phyloP scores from a whole-genome alignment of 495 filamentous ascomycete genomes.

The Durotheca rogersii region DNA sequence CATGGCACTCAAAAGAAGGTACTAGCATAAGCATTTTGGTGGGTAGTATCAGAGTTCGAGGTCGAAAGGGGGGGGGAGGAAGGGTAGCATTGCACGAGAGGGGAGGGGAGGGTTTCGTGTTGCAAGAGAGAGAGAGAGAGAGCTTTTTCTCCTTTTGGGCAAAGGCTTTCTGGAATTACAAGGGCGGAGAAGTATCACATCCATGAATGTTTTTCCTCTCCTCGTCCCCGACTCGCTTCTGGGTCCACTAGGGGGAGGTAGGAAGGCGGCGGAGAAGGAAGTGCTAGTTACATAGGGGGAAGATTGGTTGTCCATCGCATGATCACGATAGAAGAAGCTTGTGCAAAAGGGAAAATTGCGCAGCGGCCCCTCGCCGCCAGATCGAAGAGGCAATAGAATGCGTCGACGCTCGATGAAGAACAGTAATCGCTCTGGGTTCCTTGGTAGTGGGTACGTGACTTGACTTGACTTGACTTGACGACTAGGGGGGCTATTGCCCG shows the following conservation, averaged over 20 bases:
- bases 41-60: constrained; percentile 15
- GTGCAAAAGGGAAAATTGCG: no score
- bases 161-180: neutral
- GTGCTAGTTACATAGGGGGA: neutral
- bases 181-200: neutral
- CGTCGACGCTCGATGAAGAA: constrained; percentile 8
- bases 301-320: neutral
- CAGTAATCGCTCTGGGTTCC: no score
- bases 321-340: neutral
- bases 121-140: no score
- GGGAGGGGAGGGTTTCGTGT: constrained; percentile 4
- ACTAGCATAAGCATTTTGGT: constrained; percentile 22
- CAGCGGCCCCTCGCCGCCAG: no score
- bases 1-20: constrained; percentile 8
- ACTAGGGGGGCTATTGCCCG: no score
- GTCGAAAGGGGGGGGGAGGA: neutral
- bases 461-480: no score
- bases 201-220: no score
- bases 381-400: constrained; percentile 15
- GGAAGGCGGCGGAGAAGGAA: neutral
- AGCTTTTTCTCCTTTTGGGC: no score
- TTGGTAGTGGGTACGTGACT: no score
- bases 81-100: neutral
- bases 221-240: no score
- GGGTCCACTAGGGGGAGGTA: no score